Base-by-base conservation (phyloP, 2,329 filamentous ascomycete species). In the Arachnopeziza araneosa region DNA sequence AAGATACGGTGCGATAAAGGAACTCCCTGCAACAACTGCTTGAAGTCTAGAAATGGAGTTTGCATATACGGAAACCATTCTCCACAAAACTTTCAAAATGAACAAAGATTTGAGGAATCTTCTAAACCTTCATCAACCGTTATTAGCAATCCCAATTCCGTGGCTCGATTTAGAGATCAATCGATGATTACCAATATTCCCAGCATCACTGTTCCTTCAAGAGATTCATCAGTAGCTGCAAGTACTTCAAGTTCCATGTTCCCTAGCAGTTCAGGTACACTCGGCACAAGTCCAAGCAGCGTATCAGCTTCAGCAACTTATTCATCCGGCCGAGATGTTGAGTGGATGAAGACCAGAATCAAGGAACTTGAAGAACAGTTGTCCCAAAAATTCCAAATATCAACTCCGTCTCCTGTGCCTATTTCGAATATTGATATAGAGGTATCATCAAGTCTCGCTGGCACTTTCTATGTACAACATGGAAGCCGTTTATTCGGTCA, bases 1-100 rank as follows among this genome's bases (percentile, higher is more conserved):
- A 88, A 88, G 70, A 81, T 87, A 60, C 78, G 79, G 53, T 88
- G 85, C 67, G 81, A 88, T 67, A 80, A 82, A 54, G 79, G 80
- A 60, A 71, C 74, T 7, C 85, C 85, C 1, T 88, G 85, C 66
- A 78, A 75, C 61, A 83, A 85, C 60, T 88, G 85, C 67, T 61
- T 80, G n/a, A 79, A 80, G 63, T 81, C 82, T 23, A 79, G 79
- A 64, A 81, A 79, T 50, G 75, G 78, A 6, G 75, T 76, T 22
- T 88, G 85, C 66, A 76, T 81, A 1, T 87, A 85, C 65, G 69
- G 73, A 8, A 68, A 65, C 23, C 67, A 67, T 21, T 44, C 60
- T 6, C 54, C 63, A 19, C 9, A 53, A 26, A 44, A 30, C 14
- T 30, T 22, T 17, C 10, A 44, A 44, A 2, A 14, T 14, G 12